phyloP scores from a whole-genome alignment of 2,329 filamentous ascomycete genomes.

The Cytospora chrysosperma region DNA sequence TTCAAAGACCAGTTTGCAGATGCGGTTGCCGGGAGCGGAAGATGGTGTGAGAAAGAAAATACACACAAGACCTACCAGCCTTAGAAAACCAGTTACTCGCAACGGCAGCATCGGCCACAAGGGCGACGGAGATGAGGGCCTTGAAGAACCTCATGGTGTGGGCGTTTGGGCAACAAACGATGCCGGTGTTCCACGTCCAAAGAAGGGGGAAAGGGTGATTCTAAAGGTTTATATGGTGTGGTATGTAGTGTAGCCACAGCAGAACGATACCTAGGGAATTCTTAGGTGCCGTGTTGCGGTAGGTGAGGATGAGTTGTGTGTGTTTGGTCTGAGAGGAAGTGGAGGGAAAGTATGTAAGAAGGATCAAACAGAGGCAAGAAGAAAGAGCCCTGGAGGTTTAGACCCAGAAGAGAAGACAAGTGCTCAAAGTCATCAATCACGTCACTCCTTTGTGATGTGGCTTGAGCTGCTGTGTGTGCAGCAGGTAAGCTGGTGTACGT shows the following conservation, averaged over 20 bases:
- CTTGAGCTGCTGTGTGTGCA: neutral
- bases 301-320: neutral
- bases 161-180: neutral
- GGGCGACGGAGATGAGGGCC: conserved; percentile 66
- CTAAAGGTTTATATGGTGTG: neutral
- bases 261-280: neutral
- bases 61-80: conserved; percentile 60
- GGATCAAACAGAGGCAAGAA: neutral
- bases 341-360: neutral
- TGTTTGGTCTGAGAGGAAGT: neutral
- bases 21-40: neutral
- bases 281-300: neutral
- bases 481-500: neutral
- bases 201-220: neutral
- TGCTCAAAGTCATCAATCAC: neutral
- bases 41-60: neutral
- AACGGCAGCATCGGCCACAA: conserved; percentile 68
- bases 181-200: neutral
- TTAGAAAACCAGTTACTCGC: conserved; percentile 83
- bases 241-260: neutral
- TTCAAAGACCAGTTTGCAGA: neutral
- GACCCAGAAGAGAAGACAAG: neutral
- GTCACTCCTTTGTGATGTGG: conserved; percentile 20
- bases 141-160: conserved; percentile 74
- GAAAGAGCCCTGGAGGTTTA: neutral